Conservation (phyloP, 2,329 filamentous ascomycete species). For the Aspergillus viridinutans region DNA sequence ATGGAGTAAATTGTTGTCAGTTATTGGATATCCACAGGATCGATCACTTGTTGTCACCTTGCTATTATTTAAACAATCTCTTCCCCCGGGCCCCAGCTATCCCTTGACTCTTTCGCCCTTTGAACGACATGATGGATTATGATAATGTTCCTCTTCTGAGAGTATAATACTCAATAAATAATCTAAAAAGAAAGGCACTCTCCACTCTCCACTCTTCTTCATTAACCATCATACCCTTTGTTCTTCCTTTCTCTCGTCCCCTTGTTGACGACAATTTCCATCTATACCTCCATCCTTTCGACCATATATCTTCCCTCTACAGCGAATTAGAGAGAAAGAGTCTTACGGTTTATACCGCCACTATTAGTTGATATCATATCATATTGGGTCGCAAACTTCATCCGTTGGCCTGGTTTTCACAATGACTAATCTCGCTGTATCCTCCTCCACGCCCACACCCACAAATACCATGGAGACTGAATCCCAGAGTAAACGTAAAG, state of each 20-base stretch:
- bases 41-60: neutral
- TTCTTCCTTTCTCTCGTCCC: neutral
- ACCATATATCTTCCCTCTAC: neutral
- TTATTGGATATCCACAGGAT: neutral
- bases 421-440: conserved; percentile 21
- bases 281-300: neutral
- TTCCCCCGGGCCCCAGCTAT: conserved; percentile 20
- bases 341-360: conserved; percentile 1
- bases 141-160: neutral
- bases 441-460: conserved; percentile 15
- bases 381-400: conserved; percentile 12
- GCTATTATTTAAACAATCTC: conserved; percentile 27
- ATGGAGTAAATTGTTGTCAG: neutral
- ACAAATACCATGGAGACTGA: conserved; percentile 23
- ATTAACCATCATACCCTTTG: conserved; percentile 3
- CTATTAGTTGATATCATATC: conserved; percentile 14
- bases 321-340: neutral
- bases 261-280: conserved; percentile 1
- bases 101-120: conserved; percentile 17
- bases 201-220: conserved; percentile 15
- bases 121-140: conserved; percentile 15
- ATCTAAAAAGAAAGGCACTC: conserved; percentile 11
- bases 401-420: conserved; percentile 14
- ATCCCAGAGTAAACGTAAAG: conserved; percentile 52
- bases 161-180: conserved; percentile 5